Evolutionary conservation across 192 early-diverging fungal species (phyloP).

Genomic region (Haplosporangium gracile): DNA sequence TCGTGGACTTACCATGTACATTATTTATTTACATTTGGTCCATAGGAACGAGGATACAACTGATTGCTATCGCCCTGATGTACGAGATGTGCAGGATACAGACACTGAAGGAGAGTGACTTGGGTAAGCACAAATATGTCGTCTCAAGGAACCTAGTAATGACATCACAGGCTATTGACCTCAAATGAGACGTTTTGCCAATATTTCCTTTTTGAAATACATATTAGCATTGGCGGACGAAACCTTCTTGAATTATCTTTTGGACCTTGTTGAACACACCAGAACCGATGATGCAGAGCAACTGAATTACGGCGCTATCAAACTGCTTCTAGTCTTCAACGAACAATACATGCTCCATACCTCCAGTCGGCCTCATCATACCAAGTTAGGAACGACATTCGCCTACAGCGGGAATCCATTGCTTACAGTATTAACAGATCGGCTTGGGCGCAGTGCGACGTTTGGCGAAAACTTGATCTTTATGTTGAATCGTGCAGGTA

Average conservation of each 20-base stretch:
- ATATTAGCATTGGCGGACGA: slow-evolving; percentile 61
- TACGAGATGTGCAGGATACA: slow-evolving; percentile 75
- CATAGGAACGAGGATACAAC: slow-evolving; percentile 54
- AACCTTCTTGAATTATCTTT: slow-evolving; percentile 60
- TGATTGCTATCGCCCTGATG: slow-evolving; percentile 62
- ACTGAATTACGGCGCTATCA: slow-evolving; percentile 68
- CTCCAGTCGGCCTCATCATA: neutral
- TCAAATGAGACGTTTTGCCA: neutral
- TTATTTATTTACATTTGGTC: neutral
- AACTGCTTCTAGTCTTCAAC: slow-evolving; percentile 72
- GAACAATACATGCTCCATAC: slow-evolving; percentile 76
- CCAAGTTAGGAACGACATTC: neutral
- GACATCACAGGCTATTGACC: neutral
- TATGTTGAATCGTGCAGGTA: slow-evolving; percentile 91
- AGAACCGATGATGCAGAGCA: slow-evolving; percentile 63
- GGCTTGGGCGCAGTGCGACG: slow-evolving; percentile 76
- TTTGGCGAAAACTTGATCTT: slow-evolving; percentile 92
- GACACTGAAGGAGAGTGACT: slow-evolving; percentile 60
- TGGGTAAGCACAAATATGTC: slow-evolving; percentile 57
- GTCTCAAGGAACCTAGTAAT: neutral
- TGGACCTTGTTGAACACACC: slow-evolving; percentile 72
- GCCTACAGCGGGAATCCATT: slow-evolving; percentile 58
- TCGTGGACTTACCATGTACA: neutral
- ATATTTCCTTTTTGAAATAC: neutral
- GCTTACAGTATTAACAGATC: slow-evolving; percentile 58